Evolutionary conservation across 306 rosid genomes (phyloP), one percentile per base, ranked within the genome.

Genomic region (Quercus wislizeni): DNA sequence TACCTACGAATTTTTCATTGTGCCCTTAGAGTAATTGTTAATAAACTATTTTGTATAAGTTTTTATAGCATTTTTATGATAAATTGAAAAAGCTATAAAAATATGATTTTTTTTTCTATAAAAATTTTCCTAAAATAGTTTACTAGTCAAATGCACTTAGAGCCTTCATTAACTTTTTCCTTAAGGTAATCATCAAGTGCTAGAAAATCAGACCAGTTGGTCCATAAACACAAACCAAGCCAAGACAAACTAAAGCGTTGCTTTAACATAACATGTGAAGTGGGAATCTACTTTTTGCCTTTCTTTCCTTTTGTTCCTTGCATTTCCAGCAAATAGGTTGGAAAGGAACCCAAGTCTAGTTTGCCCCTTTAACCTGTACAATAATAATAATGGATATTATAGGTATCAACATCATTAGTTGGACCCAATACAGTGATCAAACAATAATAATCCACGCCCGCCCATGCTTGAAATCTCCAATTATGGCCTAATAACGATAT

Each of bases 281-380:
- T 31, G 85, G 92, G 94, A 89, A 88, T 89, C 96, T 92, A 82
- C 92, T 86, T 92, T 73, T 87, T 81, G 62, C 81, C 77, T 84
- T 64, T 77, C 23, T 80, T 73, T 76, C 80, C 77, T 76, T 83
- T 81, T 85, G 91, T 89, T 85, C 87, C 93, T 89, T 88, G 82
- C 86, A 88, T 86, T 87, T 91, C 87, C 89, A 85, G 91, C 94
- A 89, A 89, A 81, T 89, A 83, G 86, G 87, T 83, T 92, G 90
- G 88, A 90, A 82, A 83, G 86, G 78, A 79, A 69, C 73, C 83
- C 85, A 84, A 81, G 82, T 81, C 92, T 79, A 82, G 86, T 88
- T 81, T 83, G 77, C 77, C 78, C 86, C 79, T 78, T 63, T 62
- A 81, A 79, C 52, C 52, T 67, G 9, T 54, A 21, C 65, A 69